Conservation (phyloP, 352 stramenopile species). For the Salisapilia sapeloensis region DNA sequence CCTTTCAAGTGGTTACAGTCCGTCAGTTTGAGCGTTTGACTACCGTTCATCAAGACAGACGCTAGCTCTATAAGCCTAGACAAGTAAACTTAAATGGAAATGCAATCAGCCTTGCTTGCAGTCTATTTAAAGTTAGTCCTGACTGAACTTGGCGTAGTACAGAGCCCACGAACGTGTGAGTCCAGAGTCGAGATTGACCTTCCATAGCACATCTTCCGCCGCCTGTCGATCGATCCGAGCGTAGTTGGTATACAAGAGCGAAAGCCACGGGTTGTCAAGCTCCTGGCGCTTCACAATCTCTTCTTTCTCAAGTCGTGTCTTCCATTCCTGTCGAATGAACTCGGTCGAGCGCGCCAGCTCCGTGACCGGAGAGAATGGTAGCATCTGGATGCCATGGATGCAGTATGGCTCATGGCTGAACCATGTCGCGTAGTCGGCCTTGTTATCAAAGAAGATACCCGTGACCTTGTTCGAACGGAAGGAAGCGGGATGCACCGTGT, state of each 20-base stretch:
- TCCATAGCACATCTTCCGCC: slow-evolving; percentile 33
- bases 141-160: too few species aligned
- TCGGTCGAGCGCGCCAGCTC: slow-evolving; percentile 30
- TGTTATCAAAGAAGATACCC: slow-evolving; percentile 70
- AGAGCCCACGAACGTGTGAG: slow-evolving; percentile 70
- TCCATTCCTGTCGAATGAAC: slow-evolving; percentile 50
- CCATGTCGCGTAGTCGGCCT: slow-evolving; percentile 66
- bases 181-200: slow-evolving; percentile 44
- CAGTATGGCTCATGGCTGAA: slow-evolving; percentile 44
- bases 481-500: slow-evolving; percentile 23
- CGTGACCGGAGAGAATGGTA: slow-evolving; percentile 35
- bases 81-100: too few species aligned
- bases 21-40: too few species aligned
- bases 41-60: too few species aligned
- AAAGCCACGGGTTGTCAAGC: slow-evolving; percentile 33
- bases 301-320: slow-evolving; percentile 22
- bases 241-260: slow-evolving; percentile 58
- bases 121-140: too few species aligned
- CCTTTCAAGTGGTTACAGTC: too few species aligned
- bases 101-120: too few species aligned
- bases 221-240: slow-evolving; percentile 24
- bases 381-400: slow-evolving; percentile 74
- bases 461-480: slow-evolving; percentile 30
- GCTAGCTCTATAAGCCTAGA: too few species aligned
- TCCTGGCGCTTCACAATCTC: slow-evolving; percentile 22